A percentile compares a stretch with the other conserved stretches of the same genome.
Conservation (phyloP, 2,329 filamentous ascomycete genomes). For the Monilinia fructicola region DNA sequence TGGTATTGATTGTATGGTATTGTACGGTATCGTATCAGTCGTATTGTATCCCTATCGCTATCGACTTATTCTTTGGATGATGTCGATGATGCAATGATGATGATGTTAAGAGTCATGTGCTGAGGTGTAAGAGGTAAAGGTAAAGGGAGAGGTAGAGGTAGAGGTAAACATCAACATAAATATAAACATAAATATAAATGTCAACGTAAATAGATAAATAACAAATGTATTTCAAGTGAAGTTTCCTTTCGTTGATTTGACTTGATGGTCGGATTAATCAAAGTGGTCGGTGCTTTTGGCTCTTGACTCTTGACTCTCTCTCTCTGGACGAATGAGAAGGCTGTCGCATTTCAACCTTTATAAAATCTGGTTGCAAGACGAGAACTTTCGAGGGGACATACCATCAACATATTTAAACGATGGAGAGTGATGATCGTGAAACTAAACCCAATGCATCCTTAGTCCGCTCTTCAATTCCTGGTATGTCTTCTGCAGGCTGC, state of each 20-base stretch:
- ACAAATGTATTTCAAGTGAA: no score
- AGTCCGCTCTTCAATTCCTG: neutral
- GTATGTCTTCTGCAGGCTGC: neutral
- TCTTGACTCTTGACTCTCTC: neutral
- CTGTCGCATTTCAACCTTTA: constrained; percentile 21
- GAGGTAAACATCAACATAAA: no score
- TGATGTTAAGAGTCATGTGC: neutral
- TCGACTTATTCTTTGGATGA: neutral
- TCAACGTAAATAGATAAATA: no score
- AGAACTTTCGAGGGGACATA: constrained; percentile 21
- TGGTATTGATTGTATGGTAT: no score
- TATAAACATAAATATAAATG: no score
- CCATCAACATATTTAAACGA: constrained; percentile 24
- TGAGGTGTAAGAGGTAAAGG: no score
- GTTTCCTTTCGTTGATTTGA: no score
- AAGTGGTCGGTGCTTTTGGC: constrained; percentile 8
- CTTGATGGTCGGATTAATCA: no score
- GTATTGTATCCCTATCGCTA: neutral
- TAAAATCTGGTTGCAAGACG: constrained; percentile 24
- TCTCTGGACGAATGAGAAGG: constrained; percentile 22
- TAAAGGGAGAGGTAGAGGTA: no score
- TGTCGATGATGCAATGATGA: neutral
- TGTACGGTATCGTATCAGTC: no score
- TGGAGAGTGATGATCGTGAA: constrained; percentile 10
- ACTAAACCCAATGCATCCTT: constrained; percentile 10